phyloP scores from a whole-genome alignment of 2,329 filamentous ascomycete genomes.

The Aureobasidium pullulans region DNA sequence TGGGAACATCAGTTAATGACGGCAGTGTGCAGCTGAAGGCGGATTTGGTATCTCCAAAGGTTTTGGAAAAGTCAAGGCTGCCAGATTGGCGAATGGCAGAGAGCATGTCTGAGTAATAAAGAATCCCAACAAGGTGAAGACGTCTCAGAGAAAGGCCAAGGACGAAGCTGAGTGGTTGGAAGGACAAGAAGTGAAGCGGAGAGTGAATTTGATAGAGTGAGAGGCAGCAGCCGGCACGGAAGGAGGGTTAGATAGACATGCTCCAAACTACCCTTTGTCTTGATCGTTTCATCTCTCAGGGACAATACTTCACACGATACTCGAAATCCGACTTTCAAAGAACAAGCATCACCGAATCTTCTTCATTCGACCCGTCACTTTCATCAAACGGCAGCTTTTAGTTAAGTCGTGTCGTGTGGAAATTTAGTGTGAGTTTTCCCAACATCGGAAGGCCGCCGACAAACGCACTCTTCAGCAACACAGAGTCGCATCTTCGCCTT shows the following conservation, averaged over 20 bases:
- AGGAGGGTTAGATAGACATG: background rate
- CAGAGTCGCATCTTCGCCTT: background rate
- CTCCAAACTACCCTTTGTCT: background rate
- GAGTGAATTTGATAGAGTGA: background rate
- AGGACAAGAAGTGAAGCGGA: background rate
- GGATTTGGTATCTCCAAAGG: background rate
- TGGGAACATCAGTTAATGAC: background rate
- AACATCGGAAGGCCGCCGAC: background rate
- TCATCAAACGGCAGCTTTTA: background rate
- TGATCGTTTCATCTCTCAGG: background rate
- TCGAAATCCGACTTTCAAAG: background rate
- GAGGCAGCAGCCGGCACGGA: background rate
- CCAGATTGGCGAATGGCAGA: background rate
- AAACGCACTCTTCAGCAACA: background rate
- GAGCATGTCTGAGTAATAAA: background rate
- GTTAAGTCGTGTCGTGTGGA: slow-evolving; percentile 6
- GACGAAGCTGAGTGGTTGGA: background rate
- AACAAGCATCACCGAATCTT: background rate
- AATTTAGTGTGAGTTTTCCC: background rate
- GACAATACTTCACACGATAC: background rate
- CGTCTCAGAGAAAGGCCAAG: background rate
- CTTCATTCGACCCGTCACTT: background rate
- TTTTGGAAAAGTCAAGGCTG: background rate
- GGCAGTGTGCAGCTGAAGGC: background rate
- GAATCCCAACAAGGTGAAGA: background rate